Base-by-base conservation (phyloP, 73 alveolate genomes). In the Blepharisma japonicum region DNA sequence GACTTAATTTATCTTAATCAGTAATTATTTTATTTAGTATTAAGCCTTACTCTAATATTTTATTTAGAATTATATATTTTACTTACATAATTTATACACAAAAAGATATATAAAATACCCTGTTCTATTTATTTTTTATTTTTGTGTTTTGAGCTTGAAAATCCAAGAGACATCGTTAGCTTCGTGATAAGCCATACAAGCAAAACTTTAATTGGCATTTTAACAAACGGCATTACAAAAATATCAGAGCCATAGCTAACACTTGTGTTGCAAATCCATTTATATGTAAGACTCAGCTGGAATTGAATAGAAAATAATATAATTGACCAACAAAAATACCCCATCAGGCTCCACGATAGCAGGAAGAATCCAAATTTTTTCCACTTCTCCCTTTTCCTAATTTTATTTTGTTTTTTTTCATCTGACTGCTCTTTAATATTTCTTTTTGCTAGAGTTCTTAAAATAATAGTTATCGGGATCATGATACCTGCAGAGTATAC, bases 401-500 rank as follows among this genome's bases (percentile, higher is more conserved):
- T 14, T 20, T 14, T 25, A 2, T 25, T 61, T 4, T 14, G 14
- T 2, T n/a, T 25, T 14, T n/a, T 39, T 25, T 0, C 48, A 14
- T 61, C 23, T 61, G 1, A 1, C 0, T 9, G 3, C 47, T 61
- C 49, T 14, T 14, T 11, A 8, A 9, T 14, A 14, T 61, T 61
- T 18, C 23, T 39, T 25, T n/a, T 61, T 14, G 23, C 47, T 8
- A 61, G 3, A 61, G 5, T 14, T 9, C 18, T 8, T 2, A 61
- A n/a, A 61, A 61, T 25, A 39, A 61, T 25, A 14, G 14, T 48
- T 14, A 61, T n/a, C 18, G 23, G 11, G 23, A 18, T 61, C 74
- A 61, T 61, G 74, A 61, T 61, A 14, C 14, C 18, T 25, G 74
- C 2, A 20, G 74, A 61, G 5, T 61, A 61, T 14, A 61, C 74